Conservation (phyloP, 768 basidiomycete genomes). For the Chalciporus piperatus region DNA sequence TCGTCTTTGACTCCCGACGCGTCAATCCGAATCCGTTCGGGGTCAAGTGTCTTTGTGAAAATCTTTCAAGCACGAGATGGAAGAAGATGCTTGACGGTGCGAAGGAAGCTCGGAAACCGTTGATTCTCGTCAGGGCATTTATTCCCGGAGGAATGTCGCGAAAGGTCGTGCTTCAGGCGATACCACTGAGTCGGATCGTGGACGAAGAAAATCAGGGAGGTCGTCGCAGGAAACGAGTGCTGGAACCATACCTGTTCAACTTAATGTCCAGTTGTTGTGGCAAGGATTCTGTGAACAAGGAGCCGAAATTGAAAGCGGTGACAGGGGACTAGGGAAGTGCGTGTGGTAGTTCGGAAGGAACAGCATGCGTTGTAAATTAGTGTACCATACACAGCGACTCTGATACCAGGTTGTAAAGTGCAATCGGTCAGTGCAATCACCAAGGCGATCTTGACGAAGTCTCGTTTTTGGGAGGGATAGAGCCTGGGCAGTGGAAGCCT, state of each 20-base stretch:
- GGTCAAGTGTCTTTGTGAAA: slow-evolving; percentile 24
- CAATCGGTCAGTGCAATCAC: no score
- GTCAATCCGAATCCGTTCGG: slow-evolving; percentile 22
- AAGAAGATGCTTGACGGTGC: slow-evolving; percentile 18
- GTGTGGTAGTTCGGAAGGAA: background rate
- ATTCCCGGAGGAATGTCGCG: slow-evolving; percentile 27
- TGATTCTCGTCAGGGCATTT: slow-evolving; percentile 27
- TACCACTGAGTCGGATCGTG: slow-evolving; percentile 20
- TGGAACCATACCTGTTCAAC: slow-evolving; percentile 17
- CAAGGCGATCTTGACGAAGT: no score
- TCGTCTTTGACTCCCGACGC: slow-evolving; percentile 22
- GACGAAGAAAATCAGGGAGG: background rate
- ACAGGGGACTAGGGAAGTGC: background rate
- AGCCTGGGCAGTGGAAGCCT: no score
- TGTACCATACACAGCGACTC: background rate
- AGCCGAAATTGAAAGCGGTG: background rate
- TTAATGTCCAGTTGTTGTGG: slow-evolving; percentile 25
- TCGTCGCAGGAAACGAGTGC: slow-evolving; percentile 1
- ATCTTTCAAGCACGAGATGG: slow-evolving; percentile 23
- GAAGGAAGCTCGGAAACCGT: slow-evolving; percentile 9
- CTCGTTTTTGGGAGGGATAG: no score
- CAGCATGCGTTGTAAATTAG: background rate
- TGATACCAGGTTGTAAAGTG: no score
- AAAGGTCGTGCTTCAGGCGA: slow-evolving; percentile 26
- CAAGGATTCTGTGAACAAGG: background rate